Conservation (phyloP, 2,329 filamentous ascomycete genomes). For the Clarireedia homoeocarpa region DNA sequence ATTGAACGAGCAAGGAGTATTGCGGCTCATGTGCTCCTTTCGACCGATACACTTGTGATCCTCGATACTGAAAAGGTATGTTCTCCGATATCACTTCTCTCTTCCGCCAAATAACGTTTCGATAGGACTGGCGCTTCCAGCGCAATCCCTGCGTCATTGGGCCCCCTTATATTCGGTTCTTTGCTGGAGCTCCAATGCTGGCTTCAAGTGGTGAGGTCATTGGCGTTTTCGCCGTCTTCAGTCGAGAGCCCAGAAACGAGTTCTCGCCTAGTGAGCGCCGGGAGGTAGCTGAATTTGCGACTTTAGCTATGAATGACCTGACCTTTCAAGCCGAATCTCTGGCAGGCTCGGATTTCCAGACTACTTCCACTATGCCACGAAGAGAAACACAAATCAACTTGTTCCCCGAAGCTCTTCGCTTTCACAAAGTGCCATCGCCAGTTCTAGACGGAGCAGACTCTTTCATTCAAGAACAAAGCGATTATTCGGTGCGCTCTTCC, state of each 20-base stretch:
- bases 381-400: constrained; percentile 11
- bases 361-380: constrained; percentile 9
- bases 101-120: constrained; percentile 3
- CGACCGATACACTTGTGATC: constrained; percentile 29
- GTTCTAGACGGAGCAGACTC: neutral
- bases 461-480: neutral
- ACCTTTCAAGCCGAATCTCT: constrained; percentile 8
- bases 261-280: constrained; percentile 24
- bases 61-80: constrained; percentile 29
- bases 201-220: constrained; percentile 25
- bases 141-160: constrained; percentile 27
- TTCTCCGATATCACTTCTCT: neutral
- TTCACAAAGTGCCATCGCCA: neutral
- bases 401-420: neutral
- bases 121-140: constrained; percentile 32
- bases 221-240: constrained; percentile 29
- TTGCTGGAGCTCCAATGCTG: constrained; percentile 31
- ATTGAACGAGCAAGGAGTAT: constrained; percentile 28
- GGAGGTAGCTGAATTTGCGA: constrained; percentile 26
- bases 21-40: constrained; percentile 31
- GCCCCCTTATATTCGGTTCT: constrained; percentile 29
- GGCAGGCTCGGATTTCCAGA: constrained; percentile 6
- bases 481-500: neutral
- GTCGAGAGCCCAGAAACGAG: constrained; percentile 18
- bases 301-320: constrained; percentile 14